Conservation (phyloP, 2,329 filamentous ascomycete species). For the Aspergillus candidus region DNA sequence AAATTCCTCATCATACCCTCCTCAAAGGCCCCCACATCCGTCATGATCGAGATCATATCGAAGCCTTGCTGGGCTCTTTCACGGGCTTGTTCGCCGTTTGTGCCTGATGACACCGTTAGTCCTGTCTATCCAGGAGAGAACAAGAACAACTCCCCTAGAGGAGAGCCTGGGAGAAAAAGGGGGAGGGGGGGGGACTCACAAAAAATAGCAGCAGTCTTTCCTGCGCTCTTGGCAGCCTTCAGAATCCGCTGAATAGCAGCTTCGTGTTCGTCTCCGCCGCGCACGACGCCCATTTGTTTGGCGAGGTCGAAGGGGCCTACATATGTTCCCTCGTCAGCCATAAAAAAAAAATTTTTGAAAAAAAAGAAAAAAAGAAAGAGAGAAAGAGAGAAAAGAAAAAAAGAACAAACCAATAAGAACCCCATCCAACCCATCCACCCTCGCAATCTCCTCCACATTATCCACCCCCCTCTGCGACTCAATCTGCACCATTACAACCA, state of each 20-base stretch:
- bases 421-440: constrained; percentile 12
- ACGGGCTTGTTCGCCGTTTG: constrained; percentile 31
- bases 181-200: no score
- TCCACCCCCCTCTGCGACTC: constrained; percentile 37
- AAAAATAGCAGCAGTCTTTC: constrained; percentile 40
- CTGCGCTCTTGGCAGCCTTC: constrained; percentile 28
- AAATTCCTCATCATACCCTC: constrained; percentile 30
- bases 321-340: background rate
- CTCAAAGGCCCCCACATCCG: constrained; percentile 31
- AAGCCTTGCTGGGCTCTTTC: constrained; percentile 33
- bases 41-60: constrained; percentile 37
- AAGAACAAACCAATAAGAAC: constrained; percentile 7
- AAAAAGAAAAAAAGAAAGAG: background rate
- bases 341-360: background rate
- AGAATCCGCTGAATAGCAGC: constrained; percentile 34
- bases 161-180: no score
- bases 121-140: no score
- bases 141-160: no score
- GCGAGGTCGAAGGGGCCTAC: constrained; percentile 32
- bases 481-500: constrained; percentile 37
- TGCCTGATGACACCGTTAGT: constrained; percentile 15
- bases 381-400: background rate
- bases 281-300: constrained; percentile 33
- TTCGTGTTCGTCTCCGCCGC: constrained; percentile 35
- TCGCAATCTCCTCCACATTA: constrained; percentile 41